Evolutionary conservation across 768 basidiomycete genomes (phyloP), one percentile per base, ranked within the genome.

Genomic region (Dioszegia hungarica): DNA sequence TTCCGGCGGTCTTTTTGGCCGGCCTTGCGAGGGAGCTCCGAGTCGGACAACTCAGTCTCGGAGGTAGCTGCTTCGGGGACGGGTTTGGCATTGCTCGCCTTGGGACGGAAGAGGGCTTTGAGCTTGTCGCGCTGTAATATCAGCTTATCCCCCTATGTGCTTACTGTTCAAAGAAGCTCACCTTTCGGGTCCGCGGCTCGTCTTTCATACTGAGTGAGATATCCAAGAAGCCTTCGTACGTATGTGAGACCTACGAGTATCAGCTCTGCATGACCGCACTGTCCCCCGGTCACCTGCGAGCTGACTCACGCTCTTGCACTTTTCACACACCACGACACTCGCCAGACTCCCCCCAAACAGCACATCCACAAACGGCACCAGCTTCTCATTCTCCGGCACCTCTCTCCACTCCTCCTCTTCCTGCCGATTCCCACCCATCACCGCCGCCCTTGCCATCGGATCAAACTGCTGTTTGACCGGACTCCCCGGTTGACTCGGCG

Each of bases 191-290:
- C 54, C 82, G 83, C 29, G 79, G 79, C 57, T 88, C 88, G 63
- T 90, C 87, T 72, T 86, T 89, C 74, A 93, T 86, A 75, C 87
- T 88, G 31, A 98, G 79, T 49, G 89, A 90, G 65, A 98, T 86
- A 75, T 95, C 93, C 73, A 88, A 86, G 75, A 95, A 97, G 70
- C 91, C 90, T 75, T 98, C 93, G 70, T 88, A 87, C 5, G 88
- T 89, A 63, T 90, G 85, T 2, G 91, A 94, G 20, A 80, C 76
- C 79, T 79, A 56, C 8, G 15, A n/a, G n/a, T 15, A 25, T 20
- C 10, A 25, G 8, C 24, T 45, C 38, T n/a, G n/a, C n/a, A n/a
- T n/a, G n/a, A n/a, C n/a, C n/a, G n/a, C n/a, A n/a, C n/a, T n/a
- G n/a, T n/a, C n/a, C n/a, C 20, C 41, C 36, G 5, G 11, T n/a